Conservation (phyloP, 1,284 basidiomycete species). For the Ustilago nuda region DNA sequence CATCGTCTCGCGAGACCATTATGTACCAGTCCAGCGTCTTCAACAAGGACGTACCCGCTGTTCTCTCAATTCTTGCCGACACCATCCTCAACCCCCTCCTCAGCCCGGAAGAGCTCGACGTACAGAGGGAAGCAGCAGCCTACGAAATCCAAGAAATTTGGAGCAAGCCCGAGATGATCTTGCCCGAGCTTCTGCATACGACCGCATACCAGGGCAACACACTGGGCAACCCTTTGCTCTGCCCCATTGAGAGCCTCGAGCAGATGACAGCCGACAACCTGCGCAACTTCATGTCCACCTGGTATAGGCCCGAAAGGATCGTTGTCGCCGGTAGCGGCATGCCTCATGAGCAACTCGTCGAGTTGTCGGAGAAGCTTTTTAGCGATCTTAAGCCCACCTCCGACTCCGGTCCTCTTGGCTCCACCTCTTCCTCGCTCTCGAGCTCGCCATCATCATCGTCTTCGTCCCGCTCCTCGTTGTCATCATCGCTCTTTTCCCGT, state of each 20-base stretch:
- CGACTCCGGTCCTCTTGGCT: conserved; percentile 21
- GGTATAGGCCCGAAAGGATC: conserved; percentile 93
- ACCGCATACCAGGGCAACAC: conserved; percentile 84
- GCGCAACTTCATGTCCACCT: conserved; percentile 78
- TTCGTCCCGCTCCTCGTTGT: conserved; percentile 72
- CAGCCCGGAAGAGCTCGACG: conserved; percentile 81
- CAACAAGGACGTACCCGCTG: conserved; percentile 82
- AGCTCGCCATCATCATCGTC: conserved; percentile 43
- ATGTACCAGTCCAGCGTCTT: conserved; percentile 99
- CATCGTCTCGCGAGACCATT: conserved; percentile 91
- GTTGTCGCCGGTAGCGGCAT: conserved; percentile 94
- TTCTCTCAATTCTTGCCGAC: conserved; percentile 89
- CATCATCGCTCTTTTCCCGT: conserved; percentile 73
- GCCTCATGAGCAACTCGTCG: conserved; percentile 86
- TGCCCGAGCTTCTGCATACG: conserved; percentile 90
- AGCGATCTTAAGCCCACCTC: conserved; percentile 72
- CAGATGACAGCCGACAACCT: conserved; percentile 78
- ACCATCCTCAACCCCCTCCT: conserved; percentile 86
- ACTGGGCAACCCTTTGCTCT: conserved; percentile 88
- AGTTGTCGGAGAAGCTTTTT: conserved; percentile 85
- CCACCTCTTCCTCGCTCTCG: conserved; percentile 24
- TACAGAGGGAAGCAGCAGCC: conserved; percentile 86
- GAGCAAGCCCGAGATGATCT: conserved; percentile 90
- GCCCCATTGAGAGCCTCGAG: conserved; percentile 84
- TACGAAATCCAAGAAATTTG: conserved; percentile 92